phyloP scores from a whole-genome alignment of 106 monocot genomes.

The Ottelia alismoides region DNA sequence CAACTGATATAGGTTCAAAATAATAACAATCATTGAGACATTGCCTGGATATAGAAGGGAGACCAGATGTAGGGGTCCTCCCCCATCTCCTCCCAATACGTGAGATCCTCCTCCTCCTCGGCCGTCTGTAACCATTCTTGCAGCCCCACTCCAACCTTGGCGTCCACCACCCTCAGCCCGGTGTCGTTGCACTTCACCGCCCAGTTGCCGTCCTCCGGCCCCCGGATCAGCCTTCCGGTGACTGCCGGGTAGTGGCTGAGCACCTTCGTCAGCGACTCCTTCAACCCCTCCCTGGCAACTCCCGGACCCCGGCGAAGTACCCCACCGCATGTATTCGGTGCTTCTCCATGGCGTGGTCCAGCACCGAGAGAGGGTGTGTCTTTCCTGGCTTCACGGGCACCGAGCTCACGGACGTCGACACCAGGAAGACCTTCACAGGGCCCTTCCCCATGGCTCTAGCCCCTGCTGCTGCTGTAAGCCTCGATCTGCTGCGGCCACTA shows the following conservation, averaged over 20 bases:
- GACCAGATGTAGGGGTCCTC: constrained; percentile 63
- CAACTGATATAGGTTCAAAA: too few species aligned
- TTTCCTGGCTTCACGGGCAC: constrained; percentile 62
- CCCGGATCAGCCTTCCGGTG: constrained; percentile 41
- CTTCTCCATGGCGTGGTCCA: constrained; percentile 64
- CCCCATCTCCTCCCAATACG: constrained; percentile 48
- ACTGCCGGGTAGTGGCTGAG: constrained; percentile 62
- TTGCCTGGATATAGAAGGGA: constrained; percentile 49
- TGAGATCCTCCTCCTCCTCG: constrained; percentile 45
- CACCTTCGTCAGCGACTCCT: constrained; percentile 66
- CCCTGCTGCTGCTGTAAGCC: too few species aligned
- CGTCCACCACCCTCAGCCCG: constrained; percentile 61
- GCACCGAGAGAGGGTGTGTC: constrained; percentile 48
- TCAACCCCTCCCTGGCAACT: constrained; percentile 19
- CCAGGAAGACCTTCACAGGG: constrained; percentile 29
- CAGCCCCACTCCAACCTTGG: constrained; percentile 22
- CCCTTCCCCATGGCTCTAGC: too few species aligned
- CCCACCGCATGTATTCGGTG: constrained; percentile 53
- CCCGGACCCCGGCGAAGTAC: constrained; percentile 35
- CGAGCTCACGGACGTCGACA: constrained; percentile 37
- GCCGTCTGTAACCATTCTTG: constrained; percentile 56
- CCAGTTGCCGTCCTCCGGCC: constrained; percentile 34
- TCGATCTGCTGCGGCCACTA: too few species aligned
- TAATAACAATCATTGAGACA: too few species aligned
- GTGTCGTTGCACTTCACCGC: constrained; percentile 75